These are phyloP conservation scores for Oehlia diaphana DNA, from an alignment of 192 early-diverging fungal species.

Conservation along the genomic window DNA sequence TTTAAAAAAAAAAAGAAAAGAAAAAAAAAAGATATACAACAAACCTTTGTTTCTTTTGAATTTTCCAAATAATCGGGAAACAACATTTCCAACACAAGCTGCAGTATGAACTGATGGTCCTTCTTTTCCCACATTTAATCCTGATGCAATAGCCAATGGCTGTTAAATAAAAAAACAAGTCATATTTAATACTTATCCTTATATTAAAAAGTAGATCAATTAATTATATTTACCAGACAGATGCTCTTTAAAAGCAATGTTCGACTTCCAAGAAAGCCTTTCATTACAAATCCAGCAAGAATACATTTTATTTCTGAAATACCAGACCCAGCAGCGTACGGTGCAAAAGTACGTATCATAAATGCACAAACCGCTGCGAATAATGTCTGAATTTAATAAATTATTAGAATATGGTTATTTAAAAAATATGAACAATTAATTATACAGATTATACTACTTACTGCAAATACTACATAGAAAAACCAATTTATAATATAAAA, in stretches of 20 bases:
- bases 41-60: conserved; percentile 79
- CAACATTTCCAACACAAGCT: conserved; percentile 89
- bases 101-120: conserved; percentile 96
- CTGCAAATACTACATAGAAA: conserved; percentile 71
- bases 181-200: not conserved
- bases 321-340: conserved; percentile 94
- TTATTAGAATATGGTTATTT: not conserved
- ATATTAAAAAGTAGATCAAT: conserved; percentile 8
- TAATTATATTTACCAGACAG: conserved; percentile 63
- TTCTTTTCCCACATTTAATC: conserved; percentile 92
- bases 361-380: conserved; percentile 75
- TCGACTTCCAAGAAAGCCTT: conserved; percentile 87
- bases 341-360: conserved; percentile 75
- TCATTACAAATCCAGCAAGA: conserved; percentile 90
- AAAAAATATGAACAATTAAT: not conserved
- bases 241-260: conserved; percentile 91
- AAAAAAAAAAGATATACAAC: not conserved
- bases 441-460: conserved; percentile 31
- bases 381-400: conserved; percentile 44
- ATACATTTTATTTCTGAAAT: conserved; percentile 90
- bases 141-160: conserved; percentile 83
- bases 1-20: too few relatives aligned
- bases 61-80: conserved; percentile 73
- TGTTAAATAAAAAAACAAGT: conserved; percentile 24
- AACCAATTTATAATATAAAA: conserved; percentile 72